Evolutionary conservation across 331 rosid genomes (phyloP), one percentile per base, ranked within the genome.

Genomic region (Spiraea crenata): DNA sequence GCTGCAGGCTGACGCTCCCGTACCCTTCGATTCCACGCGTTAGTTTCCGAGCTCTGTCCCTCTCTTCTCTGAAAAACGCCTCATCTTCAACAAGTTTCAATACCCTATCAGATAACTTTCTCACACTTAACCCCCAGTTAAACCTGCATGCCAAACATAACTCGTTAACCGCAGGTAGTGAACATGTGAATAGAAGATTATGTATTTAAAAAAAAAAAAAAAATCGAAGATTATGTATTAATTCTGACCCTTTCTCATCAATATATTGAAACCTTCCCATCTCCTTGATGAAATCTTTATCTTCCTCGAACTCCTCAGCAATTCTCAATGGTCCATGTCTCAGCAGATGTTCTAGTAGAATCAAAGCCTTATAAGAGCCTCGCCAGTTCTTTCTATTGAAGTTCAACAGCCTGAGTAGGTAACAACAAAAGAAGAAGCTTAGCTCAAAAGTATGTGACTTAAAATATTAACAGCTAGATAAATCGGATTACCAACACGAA

Each of bases 261-360:
- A 80, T 79, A 63, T 74, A 67, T 56, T 84, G 95, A 80, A 89
- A 77, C 57, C 63, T 66, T 59, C 66, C 81, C 63, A 84, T 84
- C 80, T 84, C 76, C 71, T 73, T 77, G 63, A 92, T 85, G 47
- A 65, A 67, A 59, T 81, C 65, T 17, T 45, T 67, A 48, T 80
- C 77, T 74, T 46, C 63, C 55, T 72, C 79, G 78, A 92, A 89
- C 76, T 92, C 96, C 48, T 82, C 84, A 5, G 74, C 79, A 44
- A 85, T n/a, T 57, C 98, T 87, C 44, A 74, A 71, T 35, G 98
- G 98, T 66, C 96, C 96, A 83, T 87, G 93, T 16, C 85, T 85
- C 49, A 92, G 74, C 78, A 89, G 89, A 78, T 85, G 84, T 74
- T 89, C 93, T 54, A 92, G 59, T 5, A 92, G 70, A 52, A 85